A percentile compares a stretch with the other conserved stretches of the same genome.
phyloP scores from a whole-genome alignment of 2,329 filamentous ascomycete genomes.

The Penicillium decumbens region DNA sequence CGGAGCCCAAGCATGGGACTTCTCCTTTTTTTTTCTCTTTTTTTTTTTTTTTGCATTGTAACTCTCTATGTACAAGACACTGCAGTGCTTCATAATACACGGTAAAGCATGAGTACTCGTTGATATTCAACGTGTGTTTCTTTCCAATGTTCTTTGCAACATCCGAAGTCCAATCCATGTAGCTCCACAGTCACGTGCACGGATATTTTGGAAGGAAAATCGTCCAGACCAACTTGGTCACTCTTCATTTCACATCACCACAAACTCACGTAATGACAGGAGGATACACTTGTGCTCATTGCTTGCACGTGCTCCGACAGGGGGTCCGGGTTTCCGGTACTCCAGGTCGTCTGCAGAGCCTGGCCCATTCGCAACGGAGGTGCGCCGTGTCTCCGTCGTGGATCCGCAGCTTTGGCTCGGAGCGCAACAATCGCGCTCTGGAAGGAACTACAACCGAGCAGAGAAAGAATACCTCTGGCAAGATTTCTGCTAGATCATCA shows the following conservation, averaged over 20 bases:
- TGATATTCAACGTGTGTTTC: background rate
- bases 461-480: slow-evolving; percentile 11
- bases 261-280: slow-evolving; percentile 33
- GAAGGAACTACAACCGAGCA: slow-evolving; percentile 18
- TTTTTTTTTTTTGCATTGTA: background rate
- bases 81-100: slow-evolving; percentile 13
- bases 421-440: slow-evolving; percentile 21
- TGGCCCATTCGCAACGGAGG: slow-evolving; percentile 24
- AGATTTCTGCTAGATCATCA: slow-evolving; percentile 7
- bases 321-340: slow-evolving; percentile 23
- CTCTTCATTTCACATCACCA: slow-evolving; percentile 5
- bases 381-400: slow-evolving; percentile 23
- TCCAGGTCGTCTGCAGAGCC: slow-evolving; percentile 21
- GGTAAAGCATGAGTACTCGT: slow-evolving; percentile 3
- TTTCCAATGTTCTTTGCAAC: no score
- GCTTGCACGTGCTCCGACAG: slow-evolving; percentile 35
- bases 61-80: slow-evolving; percentile 12
- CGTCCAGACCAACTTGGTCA: slow-evolving; percentile 1
- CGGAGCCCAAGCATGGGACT: background rate
- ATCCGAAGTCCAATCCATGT: background rate
- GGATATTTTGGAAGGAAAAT: slow-evolving; percentile 9
- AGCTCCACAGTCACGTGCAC: slow-evolving; percentile 16
- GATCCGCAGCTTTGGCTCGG: slow-evolving; percentile 28
- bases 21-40: background rate
- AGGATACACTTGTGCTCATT: slow-evolving; percentile 41